phyloP scores from a whole-genome alignment of 306 rosid species.

The Castanopsis chinensis region DNA sequence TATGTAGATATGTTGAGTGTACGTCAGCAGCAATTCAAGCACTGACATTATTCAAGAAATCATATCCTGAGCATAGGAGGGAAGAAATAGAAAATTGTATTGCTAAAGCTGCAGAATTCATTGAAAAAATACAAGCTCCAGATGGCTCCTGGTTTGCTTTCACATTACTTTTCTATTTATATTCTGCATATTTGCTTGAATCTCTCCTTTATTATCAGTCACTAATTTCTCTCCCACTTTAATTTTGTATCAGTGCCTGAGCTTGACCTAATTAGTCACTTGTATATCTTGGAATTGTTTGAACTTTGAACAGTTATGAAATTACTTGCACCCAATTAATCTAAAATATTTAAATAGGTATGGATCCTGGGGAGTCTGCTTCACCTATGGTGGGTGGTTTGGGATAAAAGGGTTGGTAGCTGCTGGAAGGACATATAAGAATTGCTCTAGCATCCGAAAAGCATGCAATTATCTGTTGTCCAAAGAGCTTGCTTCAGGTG shows the following conservation, averaged over 20 bases:
- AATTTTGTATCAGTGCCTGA: not conserved
- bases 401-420: constrained; percentile 73
- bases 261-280: not conserved
- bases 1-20: constrained; percentile 77
- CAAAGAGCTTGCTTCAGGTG: constrained; percentile 77
- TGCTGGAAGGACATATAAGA: constrained; percentile 63
- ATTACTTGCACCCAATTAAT: not conserved
- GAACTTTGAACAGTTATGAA: constrained; percentile 34
- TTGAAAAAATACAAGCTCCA: constrained; percentile 57
- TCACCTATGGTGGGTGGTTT: constrained; percentile 84
- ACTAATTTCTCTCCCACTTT: not conserved
- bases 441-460: constrained; percentile 54
- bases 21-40: constrained; percentile 91
- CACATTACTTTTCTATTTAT: not conserved
- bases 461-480: constrained; percentile 79
- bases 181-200: not conserved
- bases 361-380: constrained; percentile 94
- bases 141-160: constrained; percentile 87
- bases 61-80: constrained; percentile 60
- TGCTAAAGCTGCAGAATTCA: constrained; percentile 47
- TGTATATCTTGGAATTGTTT: not conserved
- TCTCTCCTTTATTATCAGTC: not conserved
- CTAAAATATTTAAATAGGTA: constrained; percentile 27
- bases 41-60: constrained; percentile 49
- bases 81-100: constrained; percentile 62